Base-by-base conservation (phyloP, 441 rosid species). In the Mallotus japonicus region DNA sequence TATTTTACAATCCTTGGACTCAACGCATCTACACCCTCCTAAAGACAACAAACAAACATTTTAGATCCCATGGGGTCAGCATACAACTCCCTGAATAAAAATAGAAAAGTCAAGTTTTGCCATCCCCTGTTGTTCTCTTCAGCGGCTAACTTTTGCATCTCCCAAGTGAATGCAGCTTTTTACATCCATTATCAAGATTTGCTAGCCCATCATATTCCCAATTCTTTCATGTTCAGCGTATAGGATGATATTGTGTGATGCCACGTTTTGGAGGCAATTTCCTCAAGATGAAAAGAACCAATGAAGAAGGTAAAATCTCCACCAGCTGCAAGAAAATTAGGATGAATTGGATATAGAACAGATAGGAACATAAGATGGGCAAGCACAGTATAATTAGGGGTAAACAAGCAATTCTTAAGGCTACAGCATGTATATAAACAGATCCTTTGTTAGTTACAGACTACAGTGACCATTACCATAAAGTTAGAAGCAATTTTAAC, bases 231-330 rank as follows among this genome's bases (percentile, higher is more conserved):
- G 40, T 46, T 88, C 85, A 90, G 71, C 90, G 92, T 55, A 92
- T 87, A 61, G 87, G 91, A 82, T 88, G 90, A 78, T 93, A 91
- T 56, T 91, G 93, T n/a, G 95, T 87, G 72, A 85, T 83, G 28
- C 91, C 89, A 8, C 98, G 93, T 79, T 87, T 89, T 19, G 98
- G 93, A 32, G 97, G 97, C 79, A 93, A 78, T 85, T 93, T 93
- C 87, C 95, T 86, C 85, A 93, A 77, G 68, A 91, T 87, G 85
- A 91, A 91, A 64, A 91, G 97, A 65, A 89, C 97, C 85, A 93
- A 73, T 13, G 90, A 82, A 10, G 97, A 93, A 34, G 98, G 98
- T 74, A 91, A 65, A 76, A 93, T 89, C 87, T 91, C 98, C 84
- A 87, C 95, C 81, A 91, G 83, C 98, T 93, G 91, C 80, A 77